phyloP scores from a whole-genome alignment of 768 basidiomycete species.

The Rhodotorula paludigena region DNA sequence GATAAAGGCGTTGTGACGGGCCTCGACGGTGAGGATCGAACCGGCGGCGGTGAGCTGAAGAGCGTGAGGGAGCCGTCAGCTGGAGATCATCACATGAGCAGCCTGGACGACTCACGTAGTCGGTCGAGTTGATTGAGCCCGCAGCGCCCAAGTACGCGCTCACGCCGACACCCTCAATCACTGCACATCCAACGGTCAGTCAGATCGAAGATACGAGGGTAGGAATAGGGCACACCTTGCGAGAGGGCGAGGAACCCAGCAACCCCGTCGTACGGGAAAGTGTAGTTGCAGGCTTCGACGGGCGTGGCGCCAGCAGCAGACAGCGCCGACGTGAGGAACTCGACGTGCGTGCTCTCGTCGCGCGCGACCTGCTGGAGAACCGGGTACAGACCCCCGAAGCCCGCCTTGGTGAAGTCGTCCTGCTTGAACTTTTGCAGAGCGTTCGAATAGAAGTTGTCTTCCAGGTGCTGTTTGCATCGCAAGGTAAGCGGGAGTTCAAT shows the following conservation, averaged over 20 bases:
- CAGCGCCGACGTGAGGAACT: constrained; percentile 54
- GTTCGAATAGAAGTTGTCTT: constrained; percentile 16
- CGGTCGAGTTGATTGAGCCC: no score
- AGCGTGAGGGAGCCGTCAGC: no score
- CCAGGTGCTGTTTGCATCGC: constrained; percentile 17
- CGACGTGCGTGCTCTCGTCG: constrained; percentile 59
- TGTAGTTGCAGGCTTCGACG: constrained; percentile 57
- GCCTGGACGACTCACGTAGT: no score
- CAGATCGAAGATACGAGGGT: no score
- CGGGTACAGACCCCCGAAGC: constrained; percentile 47
- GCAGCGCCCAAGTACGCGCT: constrained; percentile 52
- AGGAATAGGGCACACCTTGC: constrained; percentile 34
- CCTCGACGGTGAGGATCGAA: constrained; percentile 61
- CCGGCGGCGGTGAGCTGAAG: no score
- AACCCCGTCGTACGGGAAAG: constrained; percentile 52
- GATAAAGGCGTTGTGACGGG: constrained; percentile 41
- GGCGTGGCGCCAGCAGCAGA: constrained; percentile 51
- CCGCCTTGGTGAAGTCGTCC: constrained; percentile 51
- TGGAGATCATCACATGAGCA: no score
- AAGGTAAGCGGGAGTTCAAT: background rate
- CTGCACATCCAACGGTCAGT: no score
- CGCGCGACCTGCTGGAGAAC: constrained; percentile 29
- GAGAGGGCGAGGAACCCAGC: constrained; percentile 55
- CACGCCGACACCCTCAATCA: constrained; percentile 55
- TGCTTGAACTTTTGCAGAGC: constrained; percentile 51